A percentile compares a stretch with the other conserved stretches of the same genome.
Conservation (phyloP, 805 yeast genomes). For the Candida broadrunensis region DNA sequence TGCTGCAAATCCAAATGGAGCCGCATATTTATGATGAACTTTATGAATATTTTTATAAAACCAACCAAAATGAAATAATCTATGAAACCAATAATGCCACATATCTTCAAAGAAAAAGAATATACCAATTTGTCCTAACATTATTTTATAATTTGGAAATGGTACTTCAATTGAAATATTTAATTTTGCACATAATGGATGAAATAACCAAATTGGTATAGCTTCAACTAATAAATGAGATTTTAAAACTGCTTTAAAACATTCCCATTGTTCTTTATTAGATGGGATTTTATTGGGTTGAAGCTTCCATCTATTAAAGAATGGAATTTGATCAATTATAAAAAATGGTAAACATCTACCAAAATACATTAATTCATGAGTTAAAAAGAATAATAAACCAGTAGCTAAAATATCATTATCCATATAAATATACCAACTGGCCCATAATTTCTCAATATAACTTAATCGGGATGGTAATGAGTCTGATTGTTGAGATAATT, state of each 20-base stretch:
- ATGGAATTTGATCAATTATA: slow-evolving; percentile 80
- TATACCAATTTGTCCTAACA: slow-evolving; percentile 63
- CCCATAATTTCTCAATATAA: slow-evolving; percentile 74
- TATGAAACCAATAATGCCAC: slow-evolving; percentile 97
- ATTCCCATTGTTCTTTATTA: slow-evolving; percentile 86
- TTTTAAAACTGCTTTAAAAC: slow-evolving; percentile 77
- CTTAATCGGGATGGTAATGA: slow-evolving; percentile 9
- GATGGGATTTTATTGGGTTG: slow-evolving; percentile 84
- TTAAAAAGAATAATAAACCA: slow-evolving; percentile 74
- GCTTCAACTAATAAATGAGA: slow-evolving; percentile 94
- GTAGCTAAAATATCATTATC: slow-evolving; percentile 90
- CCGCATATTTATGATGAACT: slow-evolving; percentile 97
- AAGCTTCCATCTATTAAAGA: slow-evolving; percentile 81
- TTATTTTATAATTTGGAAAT: slow-evolving; percentile 65
- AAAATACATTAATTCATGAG: slow-evolving; percentile 89
- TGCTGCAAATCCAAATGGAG: slow-evolving; percentile 96
- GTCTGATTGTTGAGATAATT: slow-evolving; percentile 1
- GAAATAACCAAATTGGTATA: slow-evolving; percentile 95
- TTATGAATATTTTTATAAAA: slow-evolving; percentile 93
- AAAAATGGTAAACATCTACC: slow-evolving; percentile 93
- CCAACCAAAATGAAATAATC: slow-evolving; percentile 82
- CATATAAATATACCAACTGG: slow-evolving; percentile 80
- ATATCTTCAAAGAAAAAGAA: slow-evolving; percentile 88
- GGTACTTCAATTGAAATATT: slow-evolving; percentile 82
- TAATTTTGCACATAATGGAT: slow-evolving; percentile 79